A percentile compares a stretch with the other conserved stretches of the same genome.
Evolutionary conservation across 805 yeast species (phyloP).

Genomic region (Hanseniaspora valbyensis): DNA sequence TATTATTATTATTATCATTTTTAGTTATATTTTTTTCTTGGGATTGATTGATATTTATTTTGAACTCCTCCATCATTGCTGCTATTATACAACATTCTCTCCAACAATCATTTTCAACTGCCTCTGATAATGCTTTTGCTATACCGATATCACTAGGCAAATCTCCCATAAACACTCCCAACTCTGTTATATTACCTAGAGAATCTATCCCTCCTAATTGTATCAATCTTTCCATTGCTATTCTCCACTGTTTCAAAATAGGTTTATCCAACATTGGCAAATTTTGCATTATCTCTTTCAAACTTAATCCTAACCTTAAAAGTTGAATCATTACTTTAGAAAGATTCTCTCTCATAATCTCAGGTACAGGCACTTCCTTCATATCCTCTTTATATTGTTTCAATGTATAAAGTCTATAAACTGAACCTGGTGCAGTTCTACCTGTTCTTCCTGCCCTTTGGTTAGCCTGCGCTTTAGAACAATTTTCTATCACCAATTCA

Average conservation of each 20-base stretch:
- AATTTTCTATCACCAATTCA: conserved; percentile 71
- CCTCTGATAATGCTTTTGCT: conserved; percentile 59
- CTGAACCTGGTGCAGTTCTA: conserved; percentile 92
- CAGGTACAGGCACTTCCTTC: conserved; percentile 75
- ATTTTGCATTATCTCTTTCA: conserved; percentile 50
- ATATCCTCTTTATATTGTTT: conserved; percentile 58
- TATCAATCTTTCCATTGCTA: conserved; percentile 71
- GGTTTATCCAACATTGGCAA: conserved; percentile 94
- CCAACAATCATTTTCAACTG: conserved; percentile 48
- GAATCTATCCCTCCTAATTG: conserved; percentile 78
- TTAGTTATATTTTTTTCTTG: not conserved
- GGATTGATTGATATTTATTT: conserved; percentile 33
- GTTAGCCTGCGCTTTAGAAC: conserved; percentile 90
- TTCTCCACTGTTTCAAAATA: conserved; percentile 54
- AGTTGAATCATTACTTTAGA: conserved; percentile 64
- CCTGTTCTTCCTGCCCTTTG: conserved; percentile 98
- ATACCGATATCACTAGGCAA: conserved; percentile 88
- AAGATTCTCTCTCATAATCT: conserved; percentile 75
- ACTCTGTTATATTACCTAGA: conserved; percentile 61
- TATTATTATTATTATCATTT: conserved; percentile 22
- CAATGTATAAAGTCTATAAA: conserved; percentile 80
- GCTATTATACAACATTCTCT: conserved; percentile 62
- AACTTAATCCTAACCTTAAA: conserved; percentile 62
- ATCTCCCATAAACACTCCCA: conserved; percentile 79
- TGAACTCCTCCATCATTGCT: conserved; percentile 73